phyloP scores from a whole-genome alignment of 345 rosid species.

The Angophora floribunda region DNA sequence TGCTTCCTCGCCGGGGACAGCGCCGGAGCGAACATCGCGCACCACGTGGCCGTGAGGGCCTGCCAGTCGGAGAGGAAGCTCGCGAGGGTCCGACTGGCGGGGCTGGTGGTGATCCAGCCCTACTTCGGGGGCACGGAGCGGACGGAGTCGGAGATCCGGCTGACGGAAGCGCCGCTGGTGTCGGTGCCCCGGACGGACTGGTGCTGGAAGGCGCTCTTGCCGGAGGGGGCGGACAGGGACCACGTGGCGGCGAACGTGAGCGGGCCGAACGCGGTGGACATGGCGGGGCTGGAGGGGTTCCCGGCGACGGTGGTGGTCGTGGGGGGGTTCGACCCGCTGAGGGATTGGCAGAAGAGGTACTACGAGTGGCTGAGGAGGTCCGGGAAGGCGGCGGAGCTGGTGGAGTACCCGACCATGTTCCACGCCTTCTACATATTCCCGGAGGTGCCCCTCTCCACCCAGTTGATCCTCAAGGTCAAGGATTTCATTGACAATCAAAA shows the following conservation, averaged over 20 bases:
- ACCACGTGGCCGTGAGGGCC: constrained; percentile 49
- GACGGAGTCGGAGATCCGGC: constrained; percentile 49
- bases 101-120: constrained; percentile 64
- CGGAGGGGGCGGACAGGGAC: constrained; percentile 49
- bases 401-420: constrained; percentile 65
- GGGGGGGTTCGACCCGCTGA: constrained; percentile 64
- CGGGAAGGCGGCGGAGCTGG: constrained; percentile 47
- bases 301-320: constrained; percentile 44
- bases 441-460: constrained; percentile 39
- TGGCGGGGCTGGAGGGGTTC: constrained; percentile 31
- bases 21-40: constrained; percentile 77
- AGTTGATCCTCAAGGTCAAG: constrained; percentile 36
- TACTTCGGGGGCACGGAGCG: constrained; percentile 76
- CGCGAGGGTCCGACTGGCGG: constrained; percentile 17
- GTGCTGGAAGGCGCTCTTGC: constrained; percentile 47
- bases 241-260: constrained; percentile 39
- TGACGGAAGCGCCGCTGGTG: constrained; percentile 19
- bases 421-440: constrained; percentile 83
- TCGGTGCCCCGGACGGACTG: constrained; percentile 37
- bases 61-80: constrained; percentile 1
- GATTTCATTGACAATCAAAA: constrained; percentile 22
- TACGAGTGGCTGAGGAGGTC: constrained; percentile 53
- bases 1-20: constrained; percentile 76
- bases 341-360: constrained; percentile 76
- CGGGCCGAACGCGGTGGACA: constrained; percentile 32